Evolutionary conservation across 192 early-diverging fungal species (phyloP).

Genomic region (Coemansia biformis): DNA sequence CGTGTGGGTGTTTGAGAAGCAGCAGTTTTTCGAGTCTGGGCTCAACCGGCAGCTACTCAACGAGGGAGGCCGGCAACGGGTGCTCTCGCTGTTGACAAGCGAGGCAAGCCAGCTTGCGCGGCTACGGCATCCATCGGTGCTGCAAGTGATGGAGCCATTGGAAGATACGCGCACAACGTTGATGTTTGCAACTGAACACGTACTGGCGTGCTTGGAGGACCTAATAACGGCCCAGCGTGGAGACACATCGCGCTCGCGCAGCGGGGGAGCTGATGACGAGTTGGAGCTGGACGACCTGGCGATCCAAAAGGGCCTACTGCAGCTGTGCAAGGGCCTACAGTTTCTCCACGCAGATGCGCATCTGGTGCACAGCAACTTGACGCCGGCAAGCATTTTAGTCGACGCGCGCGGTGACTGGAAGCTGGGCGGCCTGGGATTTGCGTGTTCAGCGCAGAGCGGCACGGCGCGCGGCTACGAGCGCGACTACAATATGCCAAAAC

Average conservation of each 20-base stretch:
- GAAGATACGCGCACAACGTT: conserved; percentile 60
- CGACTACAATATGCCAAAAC: conserved; percentile 55
- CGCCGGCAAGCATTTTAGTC: conserved; percentile 68
- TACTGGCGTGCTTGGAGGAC: conserved; percentile 60
- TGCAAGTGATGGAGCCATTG: conserved; percentile 71
- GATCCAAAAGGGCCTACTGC: conserved; percentile 74
- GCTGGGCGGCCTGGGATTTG: conserved; percentile 69
- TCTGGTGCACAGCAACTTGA: conserved; percentile 68
- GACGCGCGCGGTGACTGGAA: conserved; percentile 81
- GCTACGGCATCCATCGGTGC: conserved; percentile 70
- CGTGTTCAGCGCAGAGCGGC: conserved; percentile 4
- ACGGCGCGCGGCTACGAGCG: conserved; percentile 42
- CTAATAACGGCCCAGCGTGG: no score
- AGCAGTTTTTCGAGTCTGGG: conserved; percentile 53
- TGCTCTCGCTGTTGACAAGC: conserved; percentile 56
- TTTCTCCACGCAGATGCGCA: conserved; percentile 71
- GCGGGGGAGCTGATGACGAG: conserved; percentile 41
- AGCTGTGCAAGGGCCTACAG: conserved; percentile 65
- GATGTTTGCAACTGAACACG: conserved; percentile 74
- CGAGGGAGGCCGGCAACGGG: conserved; percentile 44
- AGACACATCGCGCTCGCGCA: no score
- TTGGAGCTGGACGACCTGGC: conserved; percentile 75
- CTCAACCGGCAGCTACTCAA: conserved; percentile 51
- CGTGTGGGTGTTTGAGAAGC: conserved; percentile 73
- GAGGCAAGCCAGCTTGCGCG: conserved; percentile 66